Evolutionary conservation across 345 rosid species (phyloP).

Genomic region (Carallia pectinifolia): DNA sequence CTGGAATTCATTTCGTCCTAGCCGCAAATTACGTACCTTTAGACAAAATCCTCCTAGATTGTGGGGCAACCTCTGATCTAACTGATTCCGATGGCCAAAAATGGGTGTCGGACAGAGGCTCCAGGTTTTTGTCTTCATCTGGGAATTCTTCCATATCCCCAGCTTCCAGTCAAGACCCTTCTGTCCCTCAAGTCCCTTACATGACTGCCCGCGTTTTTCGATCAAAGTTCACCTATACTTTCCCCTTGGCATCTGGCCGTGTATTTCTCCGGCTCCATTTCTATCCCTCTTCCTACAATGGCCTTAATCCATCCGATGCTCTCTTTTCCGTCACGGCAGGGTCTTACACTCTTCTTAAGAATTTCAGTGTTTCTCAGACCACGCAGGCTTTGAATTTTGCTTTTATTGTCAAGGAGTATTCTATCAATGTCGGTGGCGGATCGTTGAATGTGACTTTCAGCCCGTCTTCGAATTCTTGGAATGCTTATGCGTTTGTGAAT

Average conservation of each 20-base stretch:
- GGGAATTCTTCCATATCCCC: constrained; percentile 40
- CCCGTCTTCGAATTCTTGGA: constrained; percentile 44
- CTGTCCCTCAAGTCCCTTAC: constrained; percentile 66
- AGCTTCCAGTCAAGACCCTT: constrained; percentile 62
- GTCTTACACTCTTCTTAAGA: constrained; percentile 63
- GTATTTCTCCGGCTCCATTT: constrained; percentile 79
- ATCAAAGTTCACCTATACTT: constrained; percentile 63
- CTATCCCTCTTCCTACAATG: constrained; percentile 60
- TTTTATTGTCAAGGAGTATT: constrained; percentile 69
- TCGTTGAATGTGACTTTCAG: constrained; percentile 63
- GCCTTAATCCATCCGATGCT: constrained; percentile 51
- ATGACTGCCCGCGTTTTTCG: constrained; percentile 73
- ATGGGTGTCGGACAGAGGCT: constrained; percentile 73
- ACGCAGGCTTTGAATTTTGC: constrained; percentile 60
- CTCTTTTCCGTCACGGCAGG: constrained; percentile 67
- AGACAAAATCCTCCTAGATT: constrained; percentile 63
- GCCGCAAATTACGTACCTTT: constrained; percentile 58
- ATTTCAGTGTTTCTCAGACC: constrained; percentile 86
- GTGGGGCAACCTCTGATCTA: constrained; percentile 55
- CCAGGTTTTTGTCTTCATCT: constrained; percentile 50
- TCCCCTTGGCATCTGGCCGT: constrained; percentile 76
- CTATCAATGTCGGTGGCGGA: constrained; percentile 52
- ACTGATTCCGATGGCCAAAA: constrained; percentile 51
- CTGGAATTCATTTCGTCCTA: constrained; percentile 25
- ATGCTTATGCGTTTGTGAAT: constrained; percentile 76